Conservation (phyloP, 306 rosid species). For the Inga laurina region DNA sequence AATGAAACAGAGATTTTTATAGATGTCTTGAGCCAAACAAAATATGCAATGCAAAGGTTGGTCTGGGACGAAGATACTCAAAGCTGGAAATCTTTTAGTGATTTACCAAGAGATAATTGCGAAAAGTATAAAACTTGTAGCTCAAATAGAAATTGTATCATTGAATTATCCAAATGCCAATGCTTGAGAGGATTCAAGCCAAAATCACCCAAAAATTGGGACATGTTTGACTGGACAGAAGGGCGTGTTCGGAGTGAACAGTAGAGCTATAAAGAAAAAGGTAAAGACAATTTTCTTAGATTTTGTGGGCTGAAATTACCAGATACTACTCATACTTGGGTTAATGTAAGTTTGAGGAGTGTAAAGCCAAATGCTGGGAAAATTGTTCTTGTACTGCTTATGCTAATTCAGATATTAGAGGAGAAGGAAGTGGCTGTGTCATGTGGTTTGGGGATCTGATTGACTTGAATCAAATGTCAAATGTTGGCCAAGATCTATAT, state of each 20-base stretch:
- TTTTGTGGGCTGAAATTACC: slow-evolving; percentile 38
- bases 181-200: slow-evolving; percentile 38
- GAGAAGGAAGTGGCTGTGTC: slow-evolving; percentile 48
- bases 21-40: not conserved
- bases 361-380: slow-evolving; percentile 38
- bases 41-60: not conserved
- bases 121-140: not conserved
- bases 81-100: not conserved
- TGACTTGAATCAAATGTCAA: slow-evolving; percentile 12
- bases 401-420: slow-evolving; percentile 32
- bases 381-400: slow-evolving; percentile 53
- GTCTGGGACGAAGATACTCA: not conserved
- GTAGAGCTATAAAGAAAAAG: slow-evolving; percentile 24
- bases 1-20: slow-evolving; percentile 17
- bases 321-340: slow-evolving; percentile 45
- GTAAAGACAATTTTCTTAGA: slow-evolving; percentile 22
- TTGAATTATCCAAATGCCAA: not conserved
- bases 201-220: slow-evolving; percentile 36
- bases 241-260: slow-evolving; percentile 42
- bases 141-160: not conserved
- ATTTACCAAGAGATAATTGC: not conserved
- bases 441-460: slow-evolving; percentile 39
- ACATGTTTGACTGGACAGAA: slow-evolving; percentile 28
- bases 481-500: slow-evolving; percentile 28
- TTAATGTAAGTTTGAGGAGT: slow-evolving; percentile 39